phyloP scores from a whole-genome alignment of 306 rosid genomes.

The Cicer arietinum region DNA sequence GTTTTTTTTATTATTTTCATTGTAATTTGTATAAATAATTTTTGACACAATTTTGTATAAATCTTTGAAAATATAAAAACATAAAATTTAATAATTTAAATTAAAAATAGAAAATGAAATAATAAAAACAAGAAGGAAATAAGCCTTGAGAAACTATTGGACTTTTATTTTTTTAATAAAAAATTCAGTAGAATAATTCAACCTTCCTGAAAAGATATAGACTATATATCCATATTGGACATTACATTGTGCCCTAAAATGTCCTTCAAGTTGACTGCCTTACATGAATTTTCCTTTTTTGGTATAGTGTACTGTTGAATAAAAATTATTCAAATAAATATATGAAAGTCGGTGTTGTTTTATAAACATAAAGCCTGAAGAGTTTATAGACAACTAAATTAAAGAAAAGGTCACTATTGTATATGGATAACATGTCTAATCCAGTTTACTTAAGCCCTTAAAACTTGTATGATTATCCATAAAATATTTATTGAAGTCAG shows the following conservation, averaged over 20 bases:
- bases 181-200: not conserved
- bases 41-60: too few species aligned
- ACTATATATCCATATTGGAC: not conserved
- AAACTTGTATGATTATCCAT: slow-evolving; percentile 17
- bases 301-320: not conserved
- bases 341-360: not conserved
- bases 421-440: not conserved
- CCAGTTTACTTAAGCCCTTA: not conserved
- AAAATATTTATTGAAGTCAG: slow-evolving; percentile 36
- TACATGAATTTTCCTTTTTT: not conserved
- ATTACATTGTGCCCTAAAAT: not conserved
- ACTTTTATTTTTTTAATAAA: too few species aligned
- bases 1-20: too few species aligned
- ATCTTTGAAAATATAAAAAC: too few species aligned
- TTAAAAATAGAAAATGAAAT: too few species aligned
- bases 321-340: slow-evolving; percentile 1
- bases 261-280: not conserved
- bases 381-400: not conserved
- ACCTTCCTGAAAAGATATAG: not conserved
- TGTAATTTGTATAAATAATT: too few species aligned
- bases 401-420: not conserved
- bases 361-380: not conserved
- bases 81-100: too few species aligned
- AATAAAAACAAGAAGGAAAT: too few species aligned
- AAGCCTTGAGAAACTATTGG: not conserved